These are phyloP conservation scores for Nemania diffusa DNA, from an alignment of 2,329 filamentous ascomycete genomes.

Conservation along the genomic window DNA sequence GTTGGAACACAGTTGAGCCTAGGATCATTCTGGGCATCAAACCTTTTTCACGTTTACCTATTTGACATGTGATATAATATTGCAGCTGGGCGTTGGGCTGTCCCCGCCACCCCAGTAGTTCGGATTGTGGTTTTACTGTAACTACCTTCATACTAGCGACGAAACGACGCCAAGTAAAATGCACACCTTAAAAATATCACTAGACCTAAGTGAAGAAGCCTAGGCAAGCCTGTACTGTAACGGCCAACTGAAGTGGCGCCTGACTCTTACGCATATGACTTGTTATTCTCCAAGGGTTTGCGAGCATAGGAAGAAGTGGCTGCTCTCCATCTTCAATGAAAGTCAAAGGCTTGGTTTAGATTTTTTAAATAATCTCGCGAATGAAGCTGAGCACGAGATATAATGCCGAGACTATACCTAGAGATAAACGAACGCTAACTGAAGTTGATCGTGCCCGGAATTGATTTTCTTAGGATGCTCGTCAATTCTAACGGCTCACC, in stretches of 20 bases:
- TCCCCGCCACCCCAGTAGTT: background rate
- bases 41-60: background rate
- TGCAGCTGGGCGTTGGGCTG: background rate
- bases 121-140: background rate
- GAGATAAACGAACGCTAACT: too few relatives aligned
- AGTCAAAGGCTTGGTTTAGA: background rate
- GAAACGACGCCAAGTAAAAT: background rate
- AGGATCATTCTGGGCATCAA: background rate
- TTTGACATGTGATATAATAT: background rate
- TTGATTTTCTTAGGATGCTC: background rate
- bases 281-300: too few relatives aligned
- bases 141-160: background rate
- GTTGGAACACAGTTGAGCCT: constrained; percentile 1
- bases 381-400: background rate
- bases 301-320: background rate
- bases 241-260: background rate
- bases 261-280: too few relatives aligned
- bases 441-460: background rate
- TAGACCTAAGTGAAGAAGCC: background rate
- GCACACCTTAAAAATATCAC: background rate
- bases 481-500: background rate
- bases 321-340: background rate
- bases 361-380: background rate
- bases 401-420: background rate
- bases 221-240: background rate